Evolutionary conservation across 2,329 filamentous ascomycete species (phyloP).

Genomic region (Zymoseptoria passerinii): DNA sequence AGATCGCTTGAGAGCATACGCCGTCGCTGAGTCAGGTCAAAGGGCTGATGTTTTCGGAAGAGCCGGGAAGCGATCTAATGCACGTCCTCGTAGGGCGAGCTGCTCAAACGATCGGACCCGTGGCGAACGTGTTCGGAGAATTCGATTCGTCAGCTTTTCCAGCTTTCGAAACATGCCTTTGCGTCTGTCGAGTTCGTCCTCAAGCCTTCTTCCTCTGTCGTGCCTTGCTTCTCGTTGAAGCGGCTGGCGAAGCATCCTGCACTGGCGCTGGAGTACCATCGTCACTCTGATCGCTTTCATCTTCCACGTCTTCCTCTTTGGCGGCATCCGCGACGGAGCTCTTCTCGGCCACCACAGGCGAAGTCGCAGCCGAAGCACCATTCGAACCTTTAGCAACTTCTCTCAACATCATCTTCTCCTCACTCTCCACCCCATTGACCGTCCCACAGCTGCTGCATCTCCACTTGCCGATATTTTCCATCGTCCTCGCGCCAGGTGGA

Average conservation of each 20-base stretch:
- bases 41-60: too few relatives aligned
- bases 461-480: conserved; percentile 80
- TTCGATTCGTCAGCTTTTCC: too few relatives aligned
- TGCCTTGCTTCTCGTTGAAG: conserved; percentile 35
- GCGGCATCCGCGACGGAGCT: conserved; percentile 12
- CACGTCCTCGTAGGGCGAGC: too few relatives aligned
- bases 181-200: background rate
- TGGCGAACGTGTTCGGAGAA: too few relatives aligned
- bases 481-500: conserved; percentile 68
- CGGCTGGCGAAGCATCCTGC: conserved; percentile 25
- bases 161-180: too few relatives aligned
- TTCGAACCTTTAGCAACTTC: conserved; percentile 41
- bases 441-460: conserved; percentile 76
- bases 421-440: conserved; percentile 73
- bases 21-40: too few relatives aligned
- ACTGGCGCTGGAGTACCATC: conserved; percentile 5
- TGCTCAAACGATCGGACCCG: too few relatives aligned
- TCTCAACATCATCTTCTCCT: conserved; percentile 62
- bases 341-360: background rate
- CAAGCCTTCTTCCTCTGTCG: conserved; percentile 32
- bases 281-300: conserved; percentile 11
- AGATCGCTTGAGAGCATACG: too few relatives aligned
- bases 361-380: background rate
- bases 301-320: conserved; percentile 20
- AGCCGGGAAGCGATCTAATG: too few relatives aligned